These are phyloP conservation scores for Orbilia ellipsospora DNA, from an alignment of 2,329 filamentous ascomycete species.

Conservation along the genomic window DNA sequence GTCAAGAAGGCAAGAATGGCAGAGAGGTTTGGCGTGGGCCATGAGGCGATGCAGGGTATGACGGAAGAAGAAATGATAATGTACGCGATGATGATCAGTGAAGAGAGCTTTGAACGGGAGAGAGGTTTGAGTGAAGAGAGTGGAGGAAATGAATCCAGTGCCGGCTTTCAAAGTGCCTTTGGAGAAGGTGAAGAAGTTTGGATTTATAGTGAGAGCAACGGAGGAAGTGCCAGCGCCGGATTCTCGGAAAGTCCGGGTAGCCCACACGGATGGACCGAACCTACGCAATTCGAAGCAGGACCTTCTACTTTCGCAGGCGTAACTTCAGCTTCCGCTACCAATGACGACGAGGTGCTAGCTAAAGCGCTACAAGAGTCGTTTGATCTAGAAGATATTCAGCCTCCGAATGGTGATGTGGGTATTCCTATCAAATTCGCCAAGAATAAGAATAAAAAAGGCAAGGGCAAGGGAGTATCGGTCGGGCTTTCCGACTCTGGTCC, in stretches of 20 bases:
- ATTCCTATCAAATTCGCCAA: conserved; percentile 67
- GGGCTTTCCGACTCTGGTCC: conserved; percentile 7
- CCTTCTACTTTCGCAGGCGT: background rate
- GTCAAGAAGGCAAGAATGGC: conserved; percentile 78
- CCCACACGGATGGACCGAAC: conserved; percentile 7
- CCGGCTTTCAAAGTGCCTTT: conserved; percentile 59
- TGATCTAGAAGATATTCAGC: conserved; percentile 64
- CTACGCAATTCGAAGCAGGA: conserved; percentile 3
- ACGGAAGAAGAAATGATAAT: conserved; percentile 74
- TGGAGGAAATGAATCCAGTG: conserved; percentile 56
- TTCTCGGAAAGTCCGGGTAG: conserved; percentile 15
- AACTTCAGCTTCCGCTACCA: background rate
- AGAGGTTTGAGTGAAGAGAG: conserved; percentile 65
- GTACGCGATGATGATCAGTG: conserved; percentile 75
- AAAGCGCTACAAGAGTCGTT: conserved; percentile 49
- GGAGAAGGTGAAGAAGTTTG: conserved; percentile 37
- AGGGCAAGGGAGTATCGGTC: conserved; percentile 57
- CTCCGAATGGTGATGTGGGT: conserved; percentile 67
- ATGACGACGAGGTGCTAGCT: conserved; percentile 44
- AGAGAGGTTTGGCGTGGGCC: conserved; percentile 83
- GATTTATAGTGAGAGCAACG: conserved; percentile 39
- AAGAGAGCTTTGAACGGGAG: conserved; percentile 70
- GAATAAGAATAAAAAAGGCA: conserved; percentile 64
- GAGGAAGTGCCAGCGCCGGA: conserved; percentile 18
- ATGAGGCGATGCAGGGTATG: conserved; percentile 68